Evolutionary conservation across 257 asterid genomes (phyloP), one percentile per base, ranked within the genome.

Genomic region (Lycium barbarum): DNA sequence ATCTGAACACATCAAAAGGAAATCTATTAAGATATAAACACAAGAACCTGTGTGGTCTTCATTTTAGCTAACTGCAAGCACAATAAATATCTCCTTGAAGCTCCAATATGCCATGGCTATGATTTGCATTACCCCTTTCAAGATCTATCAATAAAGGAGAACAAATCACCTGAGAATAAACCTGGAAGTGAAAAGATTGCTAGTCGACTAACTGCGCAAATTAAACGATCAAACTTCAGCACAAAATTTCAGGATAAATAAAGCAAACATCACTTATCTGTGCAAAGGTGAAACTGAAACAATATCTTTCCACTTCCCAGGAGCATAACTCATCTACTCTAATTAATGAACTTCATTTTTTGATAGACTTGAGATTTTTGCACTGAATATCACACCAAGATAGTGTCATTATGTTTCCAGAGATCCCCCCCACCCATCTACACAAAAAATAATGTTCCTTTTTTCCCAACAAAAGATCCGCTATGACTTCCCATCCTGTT

Each of bases 1-100:
- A 82, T 8, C 62, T 74, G 43, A 49, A 20, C 13, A 74, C 11
- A 3, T 61, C 58, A 26, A 65, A 47, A 61, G 66, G 45, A 51
- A 67, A 11, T n/a, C 11, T 33, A 49, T 35, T 26, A 58, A 83
- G 17, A 22, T 66, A 72, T 66, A 45, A 49, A 51, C 66, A 58
- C 17, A 67, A 83, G 63, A 9, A 83, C 85, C 85, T 83, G 85
- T 35, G 80, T 26, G 47, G 67, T 83, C 80, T 83, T 83, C 85
- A 83, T 83, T 67, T 81, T 66, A 66, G 80, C 79, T 72, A 45
- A 83, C 36, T 83, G 67, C 74, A 67, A 83, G 66, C 38, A 83
- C 80, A 83, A 18, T 83, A 83, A 83, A 33, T 83, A 66, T 83
- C 80, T 67, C 55, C 49, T 36, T 83, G 67, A 83, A 67, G 33